Evolutionary conservation across 2,329 filamentous ascomycete genomes (phyloP).

Genomic region (Coniochaeta sp.): DNA sequence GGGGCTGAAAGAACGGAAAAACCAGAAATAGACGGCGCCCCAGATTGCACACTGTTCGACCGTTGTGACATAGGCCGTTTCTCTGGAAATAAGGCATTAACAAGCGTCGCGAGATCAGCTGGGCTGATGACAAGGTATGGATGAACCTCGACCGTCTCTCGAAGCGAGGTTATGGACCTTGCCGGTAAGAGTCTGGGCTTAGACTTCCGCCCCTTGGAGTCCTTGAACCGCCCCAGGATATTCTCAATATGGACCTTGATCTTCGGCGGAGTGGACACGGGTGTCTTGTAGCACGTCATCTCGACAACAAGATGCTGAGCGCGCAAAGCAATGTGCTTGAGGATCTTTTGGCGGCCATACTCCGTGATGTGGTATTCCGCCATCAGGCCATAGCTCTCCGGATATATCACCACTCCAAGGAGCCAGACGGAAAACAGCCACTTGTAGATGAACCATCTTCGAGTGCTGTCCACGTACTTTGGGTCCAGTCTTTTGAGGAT

Average conservation of each 20-base stretch:
- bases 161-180: conserved; percentile 63
- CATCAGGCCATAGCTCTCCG: conserved; percentile 75
- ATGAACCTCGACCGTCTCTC: conserved; percentile 72
- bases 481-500: conserved; percentile 71
- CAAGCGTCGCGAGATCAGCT: conserved; percentile 69
- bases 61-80: conserved; percentile 56
- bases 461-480: conserved; percentile 65
- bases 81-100: conserved; percentile 80
- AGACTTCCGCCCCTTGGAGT: conserved; percentile 39
- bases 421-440: conserved; percentile 92
- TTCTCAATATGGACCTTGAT: conserved; percentile 65
- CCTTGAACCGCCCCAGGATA: conserved; percentile 59
- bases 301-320: conserved; percentile 75
- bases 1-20: conserved; percentile 62
- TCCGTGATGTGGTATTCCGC: conserved; percentile 89
- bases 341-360: conserved; percentile 76
- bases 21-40: conserved; percentile 60
- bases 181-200: conserved; percentile 60
- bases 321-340: conserved; percentile 72
- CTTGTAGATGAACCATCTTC: conserved; percentile 78
- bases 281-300: conserved; percentile 63
- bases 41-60: conserved; percentile 57
- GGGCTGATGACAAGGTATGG: conserved; percentile 75
- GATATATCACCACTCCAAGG: conserved; percentile 75
- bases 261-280: conserved; percentile 54